A percentile compares a stretch with the other conserved stretches of the same genome.
Evolutionary conservation across 352 stramenopile genomes (phyloP).

Genomic region (Phytophthora parvispora): DNA sequence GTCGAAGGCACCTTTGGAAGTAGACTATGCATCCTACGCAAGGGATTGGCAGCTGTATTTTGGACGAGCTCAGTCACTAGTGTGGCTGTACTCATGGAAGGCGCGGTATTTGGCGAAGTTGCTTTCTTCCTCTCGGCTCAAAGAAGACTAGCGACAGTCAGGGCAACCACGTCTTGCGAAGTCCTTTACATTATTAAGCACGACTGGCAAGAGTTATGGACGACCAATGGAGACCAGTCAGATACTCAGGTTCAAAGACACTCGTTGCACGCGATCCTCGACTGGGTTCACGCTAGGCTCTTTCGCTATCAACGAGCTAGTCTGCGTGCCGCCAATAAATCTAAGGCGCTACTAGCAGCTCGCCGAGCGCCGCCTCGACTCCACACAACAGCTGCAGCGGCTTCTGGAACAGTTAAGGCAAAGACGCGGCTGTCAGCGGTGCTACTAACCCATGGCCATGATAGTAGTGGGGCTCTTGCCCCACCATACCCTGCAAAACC

Average conservation of each 20-base stretch:
- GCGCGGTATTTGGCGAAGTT: slow-evolving; percentile 76
- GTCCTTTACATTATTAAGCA: slow-evolving; percentile 72
- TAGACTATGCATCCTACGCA: slow-evolving; percentile 67
- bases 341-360: slow-evolving; percentile 33
- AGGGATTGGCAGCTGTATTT: slow-evolving; percentile 61
- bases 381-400: slow-evolving; percentile 4
- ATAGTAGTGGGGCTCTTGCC: not conserved
- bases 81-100: slow-evolving; percentile 68
- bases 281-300: slow-evolving; percentile 63
- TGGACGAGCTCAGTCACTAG: slow-evolving; percentile 62
- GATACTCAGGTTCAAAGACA: slow-evolving; percentile 66
- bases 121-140: slow-evolving; percentile 74
- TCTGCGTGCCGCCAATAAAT: slow-evolving; percentile 53
- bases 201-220: slow-evolving; percentile 75
- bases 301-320: slow-evolving; percentile 47
- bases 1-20: slow-evolving; percentile 66
- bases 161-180: slow-evolving; percentile 68
- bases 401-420: slow-evolving; percentile 10
- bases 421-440: slow-evolving; percentile 17
- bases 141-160: slow-evolving; percentile 69
- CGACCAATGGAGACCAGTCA: slow-evolving; percentile 28
- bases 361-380: slow-evolving; percentile 9
- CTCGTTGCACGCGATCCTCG: slow-evolving; percentile 61
- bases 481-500: not conserved
- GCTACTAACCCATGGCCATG: slow-evolving; percentile 9